A percentile compares a stretch with the other conserved stretches of the same genome.
Conservation (phyloP, 768 basidiomycete species). For the Mycena polygramma region DNA sequence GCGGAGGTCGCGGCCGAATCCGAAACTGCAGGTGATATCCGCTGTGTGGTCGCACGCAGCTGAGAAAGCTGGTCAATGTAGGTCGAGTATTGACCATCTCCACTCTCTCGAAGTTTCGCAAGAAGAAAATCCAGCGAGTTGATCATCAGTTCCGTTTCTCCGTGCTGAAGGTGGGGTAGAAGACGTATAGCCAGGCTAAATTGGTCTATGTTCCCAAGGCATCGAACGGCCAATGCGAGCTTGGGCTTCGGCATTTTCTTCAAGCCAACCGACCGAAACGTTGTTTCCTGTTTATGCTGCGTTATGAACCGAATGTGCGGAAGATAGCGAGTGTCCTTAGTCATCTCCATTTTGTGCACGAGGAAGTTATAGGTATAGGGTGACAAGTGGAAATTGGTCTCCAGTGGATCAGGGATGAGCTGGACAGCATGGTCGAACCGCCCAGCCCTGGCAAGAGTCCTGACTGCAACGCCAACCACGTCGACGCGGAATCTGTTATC, state of each 20-base stretch:
- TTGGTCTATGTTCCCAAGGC: slow-evolving; percentile 21
- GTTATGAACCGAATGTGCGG: slow-evolving; percentile 29
- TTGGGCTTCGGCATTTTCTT: slow-evolving; percentile 12
- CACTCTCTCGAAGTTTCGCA: slow-evolving; percentile 8
- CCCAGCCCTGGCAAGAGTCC: slow-evolving; percentile 54
- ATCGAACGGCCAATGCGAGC: slow-evolving; percentile 23
- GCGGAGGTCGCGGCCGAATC: background rate
- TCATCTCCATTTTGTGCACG: slow-evolving; percentile 41
- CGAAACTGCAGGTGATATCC: background rate
- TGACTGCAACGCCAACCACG: slow-evolving; percentile 54
- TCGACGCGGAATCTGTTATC: slow-evolving; percentile 27
- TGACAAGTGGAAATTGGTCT: slow-evolving; percentile 48
- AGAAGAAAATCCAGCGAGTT: slow-evolving; percentile 22
- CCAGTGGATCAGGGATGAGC: slow-evolving; percentile 55
- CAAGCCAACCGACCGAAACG: slow-evolving; percentile 3
- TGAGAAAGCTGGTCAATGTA: slow-evolving; percentile 9
- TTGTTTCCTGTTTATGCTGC: slow-evolving; percentile 22
- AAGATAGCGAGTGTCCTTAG: slow-evolving; percentile 20
- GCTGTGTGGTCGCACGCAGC: background rate
- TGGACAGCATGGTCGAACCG: slow-evolving; percentile 57
- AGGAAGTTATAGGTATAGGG: slow-evolving; percentile 53
- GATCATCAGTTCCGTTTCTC: background rate
- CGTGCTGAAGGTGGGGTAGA: slow-evolving; percentile 19
- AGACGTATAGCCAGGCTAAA: slow-evolving; percentile 24
- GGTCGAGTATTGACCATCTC: background rate